Base-by-base conservation (phyloP, 768 basidiomycete genomes). In the Lactarius hatsudake region DNA sequence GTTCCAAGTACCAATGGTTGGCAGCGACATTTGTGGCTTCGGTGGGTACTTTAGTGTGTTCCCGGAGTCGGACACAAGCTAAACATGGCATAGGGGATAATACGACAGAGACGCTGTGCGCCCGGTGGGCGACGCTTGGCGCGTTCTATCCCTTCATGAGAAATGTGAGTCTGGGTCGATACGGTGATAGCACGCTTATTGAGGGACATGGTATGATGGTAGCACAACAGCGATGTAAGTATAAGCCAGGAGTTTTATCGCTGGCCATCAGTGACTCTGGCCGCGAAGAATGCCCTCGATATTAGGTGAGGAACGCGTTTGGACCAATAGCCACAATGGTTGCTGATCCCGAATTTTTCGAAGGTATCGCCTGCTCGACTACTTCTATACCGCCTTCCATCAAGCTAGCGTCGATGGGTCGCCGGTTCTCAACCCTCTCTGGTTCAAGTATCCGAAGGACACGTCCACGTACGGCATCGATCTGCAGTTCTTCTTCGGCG, bases 141-240 rank as follows among this genome's bases (percentile, higher is more conserved):
- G 90, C 87, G 0, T 92, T 91, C 76, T 86, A 87, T 74, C 89
- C 90, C 0, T 92, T 92, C 80, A 90, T 87, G 86, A 80, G 91
- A 10, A 89, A 92, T 72, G 87, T 87, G 64, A 75, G 85, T 75
- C 0, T 32, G 7, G 17, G 43, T 53, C 43, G 17, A 45, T 23
- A 55, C 58, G 28, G 36, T 2, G 13, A n/a, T 17, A 23, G 34
- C 20, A 62, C 58, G 23, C 28, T 17, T 15, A 76, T 73, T 70
- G 63, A 68, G 63, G 36, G 48, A 20, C 56, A 45, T 40, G 15
- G 48, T 28, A 18, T 17, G 17, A 18, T 42, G 13, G 9, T 36
- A 87, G 85, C 86, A 88, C 72, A 87, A 88, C 64, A 68, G 67
- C 1, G 83, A 86, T 69, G 79, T 75, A 1, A 77, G 81, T 0